A percentile compares a stretch with the other conserved stretches of the same genome.
phyloP scores from a whole-genome alignment of 306 rosid genomes.

The Trifolium repens region DNA sequence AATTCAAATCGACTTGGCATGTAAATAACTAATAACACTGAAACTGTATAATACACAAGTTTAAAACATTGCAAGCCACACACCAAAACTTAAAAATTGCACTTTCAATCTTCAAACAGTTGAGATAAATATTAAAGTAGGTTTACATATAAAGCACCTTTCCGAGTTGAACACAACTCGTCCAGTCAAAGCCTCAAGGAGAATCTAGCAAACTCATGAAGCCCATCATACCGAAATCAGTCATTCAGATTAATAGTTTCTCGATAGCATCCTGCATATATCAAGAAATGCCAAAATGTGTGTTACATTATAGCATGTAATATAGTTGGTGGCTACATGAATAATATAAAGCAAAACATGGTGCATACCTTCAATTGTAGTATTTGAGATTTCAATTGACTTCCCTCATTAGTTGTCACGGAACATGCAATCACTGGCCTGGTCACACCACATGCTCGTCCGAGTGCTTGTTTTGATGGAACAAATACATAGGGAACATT shows the following conservation, averaged over 20 bases:
- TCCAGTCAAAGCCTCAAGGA: slow-evolving; percentile 89
- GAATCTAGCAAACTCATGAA: slow-evolving; percentile 60
- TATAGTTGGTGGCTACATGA: neutral
- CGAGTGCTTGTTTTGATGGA: slow-evolving; percentile 95
- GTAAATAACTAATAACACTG: neutral
- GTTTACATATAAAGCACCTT: slow-evolving; percentile 44
- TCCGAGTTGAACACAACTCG: slow-evolving; percentile 52
- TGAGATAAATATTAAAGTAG: slow-evolving; percentile 33
- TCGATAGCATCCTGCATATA: slow-evolving; percentile 86
- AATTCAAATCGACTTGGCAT: neutral
- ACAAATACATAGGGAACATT: slow-evolving; percentile 91
- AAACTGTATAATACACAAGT: slow-evolving; percentile 9
- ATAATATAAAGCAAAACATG: slow-evolving; percentile 2
- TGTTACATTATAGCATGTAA: neutral
- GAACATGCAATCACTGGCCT: slow-evolving; percentile 95
- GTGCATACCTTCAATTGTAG: slow-evolving; percentile 78
- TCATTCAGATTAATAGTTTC: slow-evolving; percentile 77
- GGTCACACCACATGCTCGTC: slow-evolving; percentile 94
- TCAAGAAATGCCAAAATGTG: slow-evolving; percentile 25
- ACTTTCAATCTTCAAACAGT: slow-evolving; percentile 34
- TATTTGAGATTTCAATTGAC: slow-evolving; percentile 90
- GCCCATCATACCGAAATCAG: slow-evolving; percentile 78
- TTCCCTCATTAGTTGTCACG: slow-evolving; percentile 90
- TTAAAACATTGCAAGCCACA: slow-evolving; percentile 33
- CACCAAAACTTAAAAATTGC: slow-evolving; percentile 33